Base-by-base conservation (phyloP, 768 basidiomycete genomes). In the Tephrocybe sp. region DNA sequence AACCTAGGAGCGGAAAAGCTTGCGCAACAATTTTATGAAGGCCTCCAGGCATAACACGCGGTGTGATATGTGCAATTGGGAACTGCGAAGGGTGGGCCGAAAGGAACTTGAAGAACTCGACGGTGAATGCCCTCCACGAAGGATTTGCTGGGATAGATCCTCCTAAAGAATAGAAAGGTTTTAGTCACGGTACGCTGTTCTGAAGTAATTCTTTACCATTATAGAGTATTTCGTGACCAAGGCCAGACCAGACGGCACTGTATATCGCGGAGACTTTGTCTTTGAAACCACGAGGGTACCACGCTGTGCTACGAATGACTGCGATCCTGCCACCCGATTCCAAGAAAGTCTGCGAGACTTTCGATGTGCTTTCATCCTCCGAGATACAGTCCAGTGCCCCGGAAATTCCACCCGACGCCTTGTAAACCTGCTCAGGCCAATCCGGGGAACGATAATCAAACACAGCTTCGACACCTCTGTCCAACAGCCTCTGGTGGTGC, bases 351-450 rank as follows among this genome's bases (percentile, higher is more conserved):
- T 67, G 61, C n/a, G 69, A 69, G 3, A 70, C 60, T 9, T 57
- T 53, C 14, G 58, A 65, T 0, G 67, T 69, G 10, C 53, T 70
- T 6, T 61, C 61, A 12, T 63, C 65, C 30, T 70, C 67, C 2
- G 67, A 68, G 7, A 71, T 71, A 48, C 70, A 69, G 42, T 72
- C 70, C 7, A 70, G 44, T 3, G 68, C 70, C 45, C 60, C 59
- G 0, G 62, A 58, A 4, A 72, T 64, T 2, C 68, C 69, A 0
- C 64, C 65, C 2, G 61, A 58, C 8, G 61, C 63, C 17, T 59
- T 57, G 41, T 55, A 56, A 5, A 70, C 58, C 11, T 70, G 60
- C 17, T 66, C 62, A 8, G 60, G 53, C 70, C 69, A 71, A 8
- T 61, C 58, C 6, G 65, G 42, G 2, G 64, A 64, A 24, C 53